A percentile compares a stretch with the other conserved stretches of the same genome.
phyloP scores from a whole-genome alignment of 805 yeast genomes.

The Monosporozyma servazzii region DNA sequence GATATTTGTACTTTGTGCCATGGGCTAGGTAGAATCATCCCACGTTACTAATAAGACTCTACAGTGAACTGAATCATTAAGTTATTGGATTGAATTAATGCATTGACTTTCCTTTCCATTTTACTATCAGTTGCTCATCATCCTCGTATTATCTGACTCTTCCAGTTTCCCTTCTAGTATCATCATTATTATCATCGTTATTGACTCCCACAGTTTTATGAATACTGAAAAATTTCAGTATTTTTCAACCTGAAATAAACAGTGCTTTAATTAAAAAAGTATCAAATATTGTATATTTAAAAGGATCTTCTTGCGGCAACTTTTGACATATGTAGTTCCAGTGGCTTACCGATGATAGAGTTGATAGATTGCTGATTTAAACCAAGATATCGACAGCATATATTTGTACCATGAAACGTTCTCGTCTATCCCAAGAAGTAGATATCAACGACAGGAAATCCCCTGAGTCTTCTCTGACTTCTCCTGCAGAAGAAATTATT shows the following conservation, averaged over 20 bases:
- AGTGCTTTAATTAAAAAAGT: background rate
- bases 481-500: background rate
- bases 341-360: background rate
- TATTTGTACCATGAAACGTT: background rate
- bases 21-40: slow-evolving; percentile 55
- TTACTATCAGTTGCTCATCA: no score
- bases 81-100: no score
- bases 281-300: background rate
- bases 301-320: background rate
- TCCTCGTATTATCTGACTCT: background rate
- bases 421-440: background rate
- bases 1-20: slow-evolving; percentile 55
- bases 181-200: background rate
- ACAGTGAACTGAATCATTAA: no score
- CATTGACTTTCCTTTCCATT: no score
- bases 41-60: background rate
- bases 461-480: background rate
- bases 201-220: background rate
- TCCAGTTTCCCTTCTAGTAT: background rate
- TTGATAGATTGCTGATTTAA: background rate
- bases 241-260: background rate
- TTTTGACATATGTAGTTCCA: background rate
- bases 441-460: background rate
- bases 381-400: background rate
- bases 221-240: background rate